These are phyloP conservation scores for Teratosphaeria pseudoeucalypti DNA, from an alignment of 2,329 filamentous ascomycete genomes.

Conservation along the genomic window DNA sequence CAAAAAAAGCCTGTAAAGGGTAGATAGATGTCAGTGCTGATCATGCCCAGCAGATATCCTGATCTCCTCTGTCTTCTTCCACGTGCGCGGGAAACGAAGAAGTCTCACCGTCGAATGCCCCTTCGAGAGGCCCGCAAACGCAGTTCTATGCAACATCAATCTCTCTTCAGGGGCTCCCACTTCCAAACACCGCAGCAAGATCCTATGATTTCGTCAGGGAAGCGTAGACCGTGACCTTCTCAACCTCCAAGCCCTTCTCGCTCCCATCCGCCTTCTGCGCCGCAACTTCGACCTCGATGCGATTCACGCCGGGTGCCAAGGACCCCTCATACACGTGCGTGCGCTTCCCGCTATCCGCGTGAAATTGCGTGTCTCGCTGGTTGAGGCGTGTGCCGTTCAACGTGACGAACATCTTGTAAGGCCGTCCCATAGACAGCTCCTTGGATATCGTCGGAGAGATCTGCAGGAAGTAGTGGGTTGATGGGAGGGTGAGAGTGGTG, in stretches of 20 bases:
- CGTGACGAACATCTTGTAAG: constrained; percentile 67
- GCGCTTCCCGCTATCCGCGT: constrained; percentile 25
- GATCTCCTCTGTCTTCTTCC: neutral
- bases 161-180: too few species aligned
- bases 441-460: constrained; percentile 55
- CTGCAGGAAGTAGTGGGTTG: constrained; percentile 59
- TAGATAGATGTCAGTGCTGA: neutral
- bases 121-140: too few species aligned
- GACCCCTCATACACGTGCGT: constrained; percentile 67
- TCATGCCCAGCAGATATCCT: neutral
- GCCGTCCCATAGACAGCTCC: constrained; percentile 50
- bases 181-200: too few species aligned
- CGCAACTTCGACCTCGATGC: constrained; percentile 67
- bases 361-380: constrained; percentile 35
- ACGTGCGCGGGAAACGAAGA: too few species aligned
- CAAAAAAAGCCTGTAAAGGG: neutral
- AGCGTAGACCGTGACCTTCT: constrained; percentile 66
- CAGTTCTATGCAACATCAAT: too few species aligned
- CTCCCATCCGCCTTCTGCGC: constrained; percentile 41
- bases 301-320: constrained; percentile 62
- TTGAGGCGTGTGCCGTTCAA: constrained; percentile 55
- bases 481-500: constrained; percentile 58
- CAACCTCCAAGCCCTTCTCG: constrained; percentile 49
- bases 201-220: too few species aligned
- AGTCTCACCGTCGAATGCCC: too few species aligned